Evolutionary conservation across 139 green algal genomes (phyloP).

Genomic region (Micromonas commoda): DNA sequence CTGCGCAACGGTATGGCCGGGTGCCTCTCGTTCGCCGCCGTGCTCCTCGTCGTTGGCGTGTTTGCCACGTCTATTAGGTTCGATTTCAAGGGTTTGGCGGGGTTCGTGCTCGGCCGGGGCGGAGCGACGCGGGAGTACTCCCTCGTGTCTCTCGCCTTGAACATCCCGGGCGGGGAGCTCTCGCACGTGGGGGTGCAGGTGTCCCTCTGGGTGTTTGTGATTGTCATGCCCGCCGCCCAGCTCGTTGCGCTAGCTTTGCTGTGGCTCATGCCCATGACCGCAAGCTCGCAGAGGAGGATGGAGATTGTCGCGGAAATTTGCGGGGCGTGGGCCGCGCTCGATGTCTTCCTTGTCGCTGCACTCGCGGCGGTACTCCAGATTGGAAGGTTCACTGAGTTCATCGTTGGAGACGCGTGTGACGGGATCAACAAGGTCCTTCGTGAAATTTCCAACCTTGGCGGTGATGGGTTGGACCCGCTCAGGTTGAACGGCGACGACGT

Average conservation of each 20-base stretch:
- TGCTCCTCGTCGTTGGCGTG: conserved; percentile 7
- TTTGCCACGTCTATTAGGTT: conserved; percentile 15
- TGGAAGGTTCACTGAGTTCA: conserved; percentile 9
- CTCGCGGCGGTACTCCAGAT: conserved; percentile 32
- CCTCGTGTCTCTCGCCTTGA: not conserved
- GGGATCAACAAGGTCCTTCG: conserved; percentile 16
- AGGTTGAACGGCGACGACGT: not conserved
- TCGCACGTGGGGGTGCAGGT: not conserved
- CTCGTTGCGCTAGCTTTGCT: conserved; percentile 2
- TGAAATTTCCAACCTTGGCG: not conserved
- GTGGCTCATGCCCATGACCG: conserved; percentile 17
- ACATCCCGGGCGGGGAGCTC: not conserved
- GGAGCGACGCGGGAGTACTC: not conserved
- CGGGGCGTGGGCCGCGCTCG: conserved; percentile 22
- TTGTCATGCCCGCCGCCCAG: conserved; percentile 14
- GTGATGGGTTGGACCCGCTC: not conserved
- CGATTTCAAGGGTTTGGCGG: conserved; percentile 22
- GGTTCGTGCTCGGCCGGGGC: conserved; percentile 9
- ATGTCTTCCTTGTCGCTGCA: conserved; percentile 31
- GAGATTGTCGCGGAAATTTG: not conserved
- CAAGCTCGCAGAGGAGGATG: not conserved
- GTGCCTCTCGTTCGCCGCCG: conserved; percentile 3
- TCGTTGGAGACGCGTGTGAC: conserved; percentile 27
- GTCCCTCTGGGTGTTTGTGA: conserved; percentile 5
- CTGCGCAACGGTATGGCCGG: not conserved